A percentile compares a stretch with the other conserved stretches of the same genome.
Conservation (phyloP, 441 rosid species). For the Aleurites moluccanus region DNA sequence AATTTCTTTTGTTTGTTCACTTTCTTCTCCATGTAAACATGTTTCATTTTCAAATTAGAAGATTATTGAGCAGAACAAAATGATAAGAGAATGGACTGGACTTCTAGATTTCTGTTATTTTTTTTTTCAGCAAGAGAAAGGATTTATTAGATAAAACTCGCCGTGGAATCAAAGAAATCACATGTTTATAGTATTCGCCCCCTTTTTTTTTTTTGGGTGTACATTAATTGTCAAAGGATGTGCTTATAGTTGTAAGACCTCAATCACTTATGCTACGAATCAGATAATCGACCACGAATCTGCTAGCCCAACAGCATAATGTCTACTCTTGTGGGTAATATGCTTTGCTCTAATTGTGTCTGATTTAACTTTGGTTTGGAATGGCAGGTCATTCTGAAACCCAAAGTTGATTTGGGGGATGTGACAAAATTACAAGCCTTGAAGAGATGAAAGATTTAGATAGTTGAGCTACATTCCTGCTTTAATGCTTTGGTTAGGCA, state of each 20-base stretch:
- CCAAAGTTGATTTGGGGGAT: neutral
- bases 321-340: neutral
- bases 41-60: slow-evolving; percentile 7
- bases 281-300: no score
- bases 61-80: slow-evolving; percentile 8
- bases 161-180: neutral
- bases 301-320: neutral
- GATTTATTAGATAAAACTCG: neutral
- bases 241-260: no score
- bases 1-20: slow-evolving; percentile 9
- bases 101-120: neutral
- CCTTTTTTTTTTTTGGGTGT: no score
- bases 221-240: no score
- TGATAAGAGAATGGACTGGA: neutral
- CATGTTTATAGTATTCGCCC: no score
- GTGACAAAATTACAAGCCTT: no score
- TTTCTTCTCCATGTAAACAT: neutral
- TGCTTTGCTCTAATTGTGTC: neutral
- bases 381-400: neutral
- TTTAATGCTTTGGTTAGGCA: neutral
- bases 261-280: no score
- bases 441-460: neutral
- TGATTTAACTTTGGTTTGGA: neutral
- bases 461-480: neutral
- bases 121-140: neutral